These are phyloP conservation scores for Pseudofabraea citricarpa DNA, from an alignment of 2,329 filamentous ascomycete genomes.

Conservation along the genomic window DNA sequence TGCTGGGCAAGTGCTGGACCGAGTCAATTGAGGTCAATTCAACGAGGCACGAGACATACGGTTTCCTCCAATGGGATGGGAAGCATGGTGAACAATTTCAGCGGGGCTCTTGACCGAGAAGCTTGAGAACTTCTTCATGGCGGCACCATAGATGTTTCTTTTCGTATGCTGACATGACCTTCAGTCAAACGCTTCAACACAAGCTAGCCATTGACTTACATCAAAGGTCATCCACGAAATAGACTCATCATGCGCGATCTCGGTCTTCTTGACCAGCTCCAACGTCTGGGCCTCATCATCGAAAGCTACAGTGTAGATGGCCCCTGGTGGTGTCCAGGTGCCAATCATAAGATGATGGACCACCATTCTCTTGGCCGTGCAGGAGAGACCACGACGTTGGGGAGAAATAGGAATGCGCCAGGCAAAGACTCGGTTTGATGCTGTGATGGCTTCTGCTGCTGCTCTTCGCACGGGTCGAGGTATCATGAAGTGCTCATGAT, in stretches of 20 bases:
- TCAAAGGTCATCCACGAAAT: constrained; percentile 94
- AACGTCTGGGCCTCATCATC: constrained; percentile 76
- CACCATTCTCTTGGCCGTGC: constrained; percentile 44
- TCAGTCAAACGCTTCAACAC: constrained; percentile 1
- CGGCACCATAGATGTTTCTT: constrained; percentile 82
- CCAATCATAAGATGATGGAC: constrained; percentile 89
- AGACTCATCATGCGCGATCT: constrained; percentile 76
- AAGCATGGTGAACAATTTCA: constrained; percentile 69
- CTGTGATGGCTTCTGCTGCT: neutral
- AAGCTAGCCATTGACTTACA: constrained; percentile 46
- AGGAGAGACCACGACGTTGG: neutral
- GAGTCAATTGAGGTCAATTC: constrained; percentile 5
- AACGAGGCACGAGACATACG: constrained; percentile 43
- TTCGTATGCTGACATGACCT: constrained; percentile 58
- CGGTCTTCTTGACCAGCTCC: constrained; percentile 72
- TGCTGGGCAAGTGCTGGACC: constrained; percentile 56
- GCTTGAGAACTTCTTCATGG: constrained; percentile 91
- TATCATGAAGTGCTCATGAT: no score
- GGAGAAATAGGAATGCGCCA: no score
- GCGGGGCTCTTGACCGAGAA: constrained; percentile 71
- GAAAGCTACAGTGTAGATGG: constrained; percentile 85
- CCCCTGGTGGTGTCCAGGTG: constrained; percentile 84
- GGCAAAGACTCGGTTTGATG: neutral
- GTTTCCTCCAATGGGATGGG: constrained; percentile 72
- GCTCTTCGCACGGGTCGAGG: no score